These are phyloP conservation scores for Cichorium intybus DNA, from an alignment of 140 eudicot genomes.

Conservation along the genomic window DNA sequence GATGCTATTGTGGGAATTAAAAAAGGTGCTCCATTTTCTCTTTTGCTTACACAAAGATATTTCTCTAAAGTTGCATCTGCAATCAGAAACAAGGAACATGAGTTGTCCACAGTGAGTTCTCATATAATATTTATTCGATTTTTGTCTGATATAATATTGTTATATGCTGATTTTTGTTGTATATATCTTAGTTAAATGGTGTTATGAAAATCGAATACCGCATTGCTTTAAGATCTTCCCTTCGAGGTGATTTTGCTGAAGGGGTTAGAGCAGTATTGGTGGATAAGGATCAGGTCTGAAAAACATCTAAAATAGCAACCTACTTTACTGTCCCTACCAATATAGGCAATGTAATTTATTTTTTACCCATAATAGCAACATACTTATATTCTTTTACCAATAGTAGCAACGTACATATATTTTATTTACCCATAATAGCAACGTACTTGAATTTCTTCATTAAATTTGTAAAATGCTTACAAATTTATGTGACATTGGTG, in stretches of 20 bases:
- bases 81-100: conserved; percentile 38
- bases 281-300: conserved; percentile 95
- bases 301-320: too few relatives aligned
- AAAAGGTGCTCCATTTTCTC: conserved; percentile 90
- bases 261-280: conserved; percentile 95
- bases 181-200: conserved; percentile 52
- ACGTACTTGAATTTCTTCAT: too few relatives aligned
- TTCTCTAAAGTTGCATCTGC: conserved; percentile 82
- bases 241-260: conserved; percentile 82
- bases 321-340: too few relatives aligned
- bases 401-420: too few relatives aligned
- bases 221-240: conserved; percentile 74
- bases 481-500: too few relatives aligned
- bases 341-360: too few relatives aligned
- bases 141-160: neutral
- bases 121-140: neutral
- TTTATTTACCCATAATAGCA: too few relatives aligned
- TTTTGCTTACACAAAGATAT: conserved; percentile 65
- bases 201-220: conserved; percentile 96
- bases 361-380: too few relatives aligned
- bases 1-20: conserved; percentile 78
- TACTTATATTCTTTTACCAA: too few relatives aligned
- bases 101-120: conserved; percentile 57
- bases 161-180: conserved; percentile 21
- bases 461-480: too few relatives aligned